Percentiles rank a stretch among this genome's conserved stretches.
phyloP scores from a whole-genome alignment of 208 protist genomes.

The Tetramitus jugosus region DNA sequence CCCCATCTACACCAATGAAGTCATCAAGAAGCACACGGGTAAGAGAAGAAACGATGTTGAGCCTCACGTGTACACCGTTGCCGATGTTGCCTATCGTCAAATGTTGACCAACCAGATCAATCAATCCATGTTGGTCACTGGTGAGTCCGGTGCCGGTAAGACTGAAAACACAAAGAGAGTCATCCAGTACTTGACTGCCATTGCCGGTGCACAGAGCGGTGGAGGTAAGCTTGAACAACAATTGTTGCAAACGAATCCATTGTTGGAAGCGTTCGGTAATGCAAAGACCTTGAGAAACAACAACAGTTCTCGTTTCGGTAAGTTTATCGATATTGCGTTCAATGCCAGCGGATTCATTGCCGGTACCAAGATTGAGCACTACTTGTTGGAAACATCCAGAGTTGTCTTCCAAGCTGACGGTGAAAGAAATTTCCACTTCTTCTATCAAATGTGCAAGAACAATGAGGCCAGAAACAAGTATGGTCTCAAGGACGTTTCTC shows the following conservation, averaged over 20 bases:
- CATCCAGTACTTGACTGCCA: constrained; percentile 51
- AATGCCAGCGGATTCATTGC: constrained; percentile 33
- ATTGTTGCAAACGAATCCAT: constrained; percentile 50
- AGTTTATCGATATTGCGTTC: constrained; percentile 50
- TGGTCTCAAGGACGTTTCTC: constrained; percentile 24
- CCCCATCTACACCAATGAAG: constrained; percentile 20
- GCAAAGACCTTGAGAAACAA: constrained; percentile 64
- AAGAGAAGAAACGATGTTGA: constrained; percentile 11
- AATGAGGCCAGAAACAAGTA: constrained; percentile 27
- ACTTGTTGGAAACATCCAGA: constrained; percentile 51
- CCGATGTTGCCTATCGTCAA: constrained; percentile 41
- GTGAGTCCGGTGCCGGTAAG: constrained; percentile 74
- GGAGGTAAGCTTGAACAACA: constrained; percentile 37
- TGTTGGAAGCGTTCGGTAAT: constrained; percentile 63
- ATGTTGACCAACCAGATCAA: constrained; percentile 37
- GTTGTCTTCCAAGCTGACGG: constrained; percentile 43
- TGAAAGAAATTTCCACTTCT: constrained; percentile 67
- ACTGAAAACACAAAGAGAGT: constrained; percentile 60
- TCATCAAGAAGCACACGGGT: neutral
- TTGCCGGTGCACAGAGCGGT: constrained; percentile 26
- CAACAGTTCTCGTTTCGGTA: constrained; percentile 51
- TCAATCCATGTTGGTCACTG: constrained; percentile 54
- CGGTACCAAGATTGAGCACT: constrained; percentile 43
- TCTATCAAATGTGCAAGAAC: constrained; percentile 50
- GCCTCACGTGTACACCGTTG: constrained; percentile 35